Conservation (phyloP, 108 stramenopile species). For the Parietichytrium sp. region DNA sequence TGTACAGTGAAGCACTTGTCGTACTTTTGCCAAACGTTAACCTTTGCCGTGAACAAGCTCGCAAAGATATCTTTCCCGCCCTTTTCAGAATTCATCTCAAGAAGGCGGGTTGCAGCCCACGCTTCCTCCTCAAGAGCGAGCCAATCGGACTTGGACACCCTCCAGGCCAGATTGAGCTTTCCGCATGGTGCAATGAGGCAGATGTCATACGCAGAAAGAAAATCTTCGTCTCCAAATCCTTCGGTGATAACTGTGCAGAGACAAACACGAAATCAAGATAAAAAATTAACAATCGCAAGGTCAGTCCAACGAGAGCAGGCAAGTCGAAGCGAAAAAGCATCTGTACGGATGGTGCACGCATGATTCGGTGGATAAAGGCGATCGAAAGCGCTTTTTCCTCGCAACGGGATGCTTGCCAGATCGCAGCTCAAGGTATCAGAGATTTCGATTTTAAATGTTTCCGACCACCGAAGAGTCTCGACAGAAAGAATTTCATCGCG, state of each 20-base stretch:
- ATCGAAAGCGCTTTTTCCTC: too few species aligned
- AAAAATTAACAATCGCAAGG: too few species aligned
- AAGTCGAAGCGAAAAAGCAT: too few species aligned
- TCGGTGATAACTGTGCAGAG: not conserved
- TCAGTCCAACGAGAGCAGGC: too few species aligned
- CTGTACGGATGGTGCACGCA: too few species aligned
- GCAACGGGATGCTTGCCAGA: too few species aligned
- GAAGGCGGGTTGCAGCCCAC: not conserved
- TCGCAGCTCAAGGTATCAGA: too few species aligned
- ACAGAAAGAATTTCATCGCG: too few species aligned
- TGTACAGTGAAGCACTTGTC: conserved; percentile 8
- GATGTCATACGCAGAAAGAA: not conserved
- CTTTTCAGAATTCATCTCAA: not conserved
- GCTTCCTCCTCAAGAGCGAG: not conserved
- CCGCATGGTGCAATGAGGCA: not conserved
- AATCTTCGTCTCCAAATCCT: not conserved
- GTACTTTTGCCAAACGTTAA: conserved; percentile 23
- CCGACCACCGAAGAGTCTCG: too few species aligned
- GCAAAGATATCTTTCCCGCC: not conserved
- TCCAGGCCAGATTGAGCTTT: not conserved
- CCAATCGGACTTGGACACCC: not conserved
- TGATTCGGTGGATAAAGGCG: too few species aligned
- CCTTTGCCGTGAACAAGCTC: not conserved
- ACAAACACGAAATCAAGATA: too few species aligned
- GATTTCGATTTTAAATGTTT: too few species aligned